Conservation (phyloP, 805 yeast species). For the Candida ficus region DNA sequence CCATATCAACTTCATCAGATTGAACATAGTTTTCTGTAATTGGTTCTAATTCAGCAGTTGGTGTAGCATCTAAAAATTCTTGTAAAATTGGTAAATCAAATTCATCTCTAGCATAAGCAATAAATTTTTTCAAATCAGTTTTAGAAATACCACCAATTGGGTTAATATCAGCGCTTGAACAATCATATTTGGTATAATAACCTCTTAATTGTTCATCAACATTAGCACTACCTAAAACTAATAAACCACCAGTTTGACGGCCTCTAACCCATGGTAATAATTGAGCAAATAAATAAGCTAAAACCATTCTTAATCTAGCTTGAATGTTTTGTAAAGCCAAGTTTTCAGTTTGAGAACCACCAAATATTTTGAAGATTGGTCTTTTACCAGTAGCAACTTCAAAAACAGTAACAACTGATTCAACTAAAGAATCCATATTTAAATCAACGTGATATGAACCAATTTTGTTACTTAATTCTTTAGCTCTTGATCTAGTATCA, state of each 20-base stretch:
- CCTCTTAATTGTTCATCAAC: conserved; percentile 97
- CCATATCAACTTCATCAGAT: conserved; percentile 97
- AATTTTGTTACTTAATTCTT: conserved; percentile 62
- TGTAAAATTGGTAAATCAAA: conserved; percentile 74
- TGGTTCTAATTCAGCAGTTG: conserved; percentile 98
- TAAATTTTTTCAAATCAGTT: conserved; percentile 83
- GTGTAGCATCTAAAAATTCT: conserved; percentile 84
- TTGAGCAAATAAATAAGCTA: conserved; percentile 91
- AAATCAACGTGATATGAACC: conserved; percentile 90
- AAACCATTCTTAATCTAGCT: conserved; percentile 92
- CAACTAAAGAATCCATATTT: conserved; percentile 84
- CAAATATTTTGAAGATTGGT: conserved; percentile 88
- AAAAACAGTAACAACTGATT: conserved; percentile 69
- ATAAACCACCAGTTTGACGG: conserved; percentile 58
- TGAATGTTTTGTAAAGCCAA: conserved; percentile 95
- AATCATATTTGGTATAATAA: conserved; percentile 92
- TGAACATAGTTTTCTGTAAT: conserved; percentile 89
- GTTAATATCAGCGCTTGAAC: conserved; percentile 94
- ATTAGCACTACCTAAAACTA: conserved; percentile 93
- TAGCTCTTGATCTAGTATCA: conserved; percentile 83
- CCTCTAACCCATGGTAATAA: conserved; percentile 92
- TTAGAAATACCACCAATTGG: conserved; percentile 99
- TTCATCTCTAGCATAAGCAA: conserved; percentile 64
- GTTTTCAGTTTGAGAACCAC: conserved; percentile 89
- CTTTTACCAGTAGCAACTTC: conserved; percentile 85